Evolutionary conservation across 2,329 filamentous ascomycete genomes (phyloP), one percentile per base, ranked within the genome.

Genomic region (Colletotrichum musae): DNA sequence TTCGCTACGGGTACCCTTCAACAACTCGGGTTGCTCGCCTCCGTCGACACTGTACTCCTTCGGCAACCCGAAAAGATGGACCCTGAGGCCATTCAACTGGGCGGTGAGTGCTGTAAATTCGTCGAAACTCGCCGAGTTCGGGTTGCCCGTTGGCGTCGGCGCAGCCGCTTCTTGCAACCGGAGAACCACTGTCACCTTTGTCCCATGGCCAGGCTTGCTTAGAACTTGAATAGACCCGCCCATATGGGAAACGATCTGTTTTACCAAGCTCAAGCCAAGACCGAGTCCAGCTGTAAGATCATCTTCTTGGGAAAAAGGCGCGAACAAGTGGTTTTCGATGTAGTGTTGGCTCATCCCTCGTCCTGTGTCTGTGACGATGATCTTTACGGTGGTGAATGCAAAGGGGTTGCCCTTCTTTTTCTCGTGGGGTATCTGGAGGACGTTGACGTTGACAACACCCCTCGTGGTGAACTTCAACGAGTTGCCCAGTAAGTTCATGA

Each of bases 281-380:
- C 91, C 91, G 0, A 88, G 87, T 0, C 91, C 91, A 0, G 87
- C 85, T 0, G 86, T 82, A 1, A 93, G 76, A 0, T 82, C 78
- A 56, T 92, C 85, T 73, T 93, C 91, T 70, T 93, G 91, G 0
- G 84, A 78, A 70, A 93, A 93, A 0, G 90, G 88, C 0, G 85
- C 88, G 74, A 90, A 93, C 0, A 93, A 77, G 15, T 85, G 84
- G 7, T 87, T 85, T 21, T 86, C 82, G 15, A 92, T 78, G 71
- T 89, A 93, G 10, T 91, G 87, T 5, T 87, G 81, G 0, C 86
- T 86, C 39, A 93, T 93, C 1, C 91, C 92, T 52, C 85, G 85
- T 1, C 91, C 92, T 0, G 91, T 91, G 72, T 93, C 91, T 0
- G 83, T 81, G 1, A 93, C 86, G 0, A 82, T 86, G 6, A 90